Percentiles rank a stretch among this genome's conserved stretches.
These are phyloP conservation scores for Murraya koenigii DNA, from an alignment of 345 rosid species.

Conservation along the genomic window DNA sequence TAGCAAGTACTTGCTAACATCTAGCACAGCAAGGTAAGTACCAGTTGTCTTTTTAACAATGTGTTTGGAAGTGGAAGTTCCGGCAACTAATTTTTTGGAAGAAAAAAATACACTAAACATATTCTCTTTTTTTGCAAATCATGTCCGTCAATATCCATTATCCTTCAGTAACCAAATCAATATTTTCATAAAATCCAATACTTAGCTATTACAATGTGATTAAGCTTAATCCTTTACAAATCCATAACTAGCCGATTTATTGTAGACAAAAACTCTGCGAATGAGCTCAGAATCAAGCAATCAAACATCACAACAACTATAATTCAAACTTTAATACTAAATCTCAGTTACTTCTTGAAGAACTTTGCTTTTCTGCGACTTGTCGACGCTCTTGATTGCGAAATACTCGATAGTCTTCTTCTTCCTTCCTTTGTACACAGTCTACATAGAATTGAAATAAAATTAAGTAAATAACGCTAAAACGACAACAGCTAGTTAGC, in stretches of 20 bases:
- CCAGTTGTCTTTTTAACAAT: not conserved
- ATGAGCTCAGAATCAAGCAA: not conserved
- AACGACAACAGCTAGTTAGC: not conserved
- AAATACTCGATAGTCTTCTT: conserved; percentile 96
- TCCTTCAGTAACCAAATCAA: not conserved
- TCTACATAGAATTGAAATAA: conserved; percentile 30
- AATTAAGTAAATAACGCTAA: not conserved
- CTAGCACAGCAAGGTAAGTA: not conserved
- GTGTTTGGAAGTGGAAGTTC: not conserved
- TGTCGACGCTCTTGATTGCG: conserved; percentile 91
- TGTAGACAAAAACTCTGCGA: not conserved
- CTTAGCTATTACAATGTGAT: not conserved
- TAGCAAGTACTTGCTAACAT: not conserved
- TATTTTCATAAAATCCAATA: not conserved
- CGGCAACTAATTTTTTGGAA: not conserved
- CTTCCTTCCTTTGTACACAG: conserved; percentile 95
- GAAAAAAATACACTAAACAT: not conserved
- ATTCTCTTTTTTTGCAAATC: not conserved
- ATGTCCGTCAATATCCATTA: not conserved
- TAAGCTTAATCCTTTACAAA: not conserved
- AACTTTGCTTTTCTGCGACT: conserved; percentile 85
- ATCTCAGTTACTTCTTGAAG: conserved; percentile 79
- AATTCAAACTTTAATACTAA: not conserved
- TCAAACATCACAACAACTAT: not conserved
- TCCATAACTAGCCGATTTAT: not conserved